Evolutionary conservation across 2,329 filamentous ascomycete genomes (phyloP).

Genomic region (Dryadomyces sulphureus): DNA sequence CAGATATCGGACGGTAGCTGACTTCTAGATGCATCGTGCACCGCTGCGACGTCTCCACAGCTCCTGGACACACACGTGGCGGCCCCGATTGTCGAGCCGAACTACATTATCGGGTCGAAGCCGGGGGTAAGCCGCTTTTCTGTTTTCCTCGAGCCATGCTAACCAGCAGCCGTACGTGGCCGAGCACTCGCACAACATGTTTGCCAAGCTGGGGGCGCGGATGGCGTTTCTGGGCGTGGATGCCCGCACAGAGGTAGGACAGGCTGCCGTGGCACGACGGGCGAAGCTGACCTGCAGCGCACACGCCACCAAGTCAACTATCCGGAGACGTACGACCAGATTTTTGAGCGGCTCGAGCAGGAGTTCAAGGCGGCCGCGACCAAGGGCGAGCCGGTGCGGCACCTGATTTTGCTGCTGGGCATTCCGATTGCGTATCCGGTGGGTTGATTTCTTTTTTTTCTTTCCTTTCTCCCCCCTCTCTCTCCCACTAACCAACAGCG

Average conservation of each 20-base stretch:
- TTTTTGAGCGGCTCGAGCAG: conserved; percentile 61
- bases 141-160: conserved; percentile 18
- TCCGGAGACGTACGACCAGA: conserved; percentile 70
- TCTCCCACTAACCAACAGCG: conserved; percentile 38
- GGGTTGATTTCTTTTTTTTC: conserved; percentile 18
- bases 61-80: conserved; percentile 60
- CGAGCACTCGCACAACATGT: conserved; percentile 75
- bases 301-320: conserved; percentile 93
- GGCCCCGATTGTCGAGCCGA: conserved; percentile 39
- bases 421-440: conserved; percentile 77
- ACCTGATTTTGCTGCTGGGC: conserved; percentile 74
- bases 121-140: conserved; percentile 44
- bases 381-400: conserved; percentile 65
- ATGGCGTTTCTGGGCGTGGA: conserved; percentile 82
- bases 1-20: background rate
- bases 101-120: conserved; percentile 64
- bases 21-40: conserved; percentile 24
- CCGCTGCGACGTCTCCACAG: conserved; percentile 52
- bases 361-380: conserved; percentile 54
- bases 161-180: conserved; percentile 73
- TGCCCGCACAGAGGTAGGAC: conserved; percentile 62
- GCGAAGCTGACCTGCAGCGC: too few species aligned
- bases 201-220: conserved; percentile 66
- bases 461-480: too few species aligned
- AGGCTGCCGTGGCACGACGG: too few species aligned